These are phyloP conservation scores for Penicillium chermesinum DNA, from an alignment of 495 filamentous ascomycete species.

Conservation along the genomic window DNA sequence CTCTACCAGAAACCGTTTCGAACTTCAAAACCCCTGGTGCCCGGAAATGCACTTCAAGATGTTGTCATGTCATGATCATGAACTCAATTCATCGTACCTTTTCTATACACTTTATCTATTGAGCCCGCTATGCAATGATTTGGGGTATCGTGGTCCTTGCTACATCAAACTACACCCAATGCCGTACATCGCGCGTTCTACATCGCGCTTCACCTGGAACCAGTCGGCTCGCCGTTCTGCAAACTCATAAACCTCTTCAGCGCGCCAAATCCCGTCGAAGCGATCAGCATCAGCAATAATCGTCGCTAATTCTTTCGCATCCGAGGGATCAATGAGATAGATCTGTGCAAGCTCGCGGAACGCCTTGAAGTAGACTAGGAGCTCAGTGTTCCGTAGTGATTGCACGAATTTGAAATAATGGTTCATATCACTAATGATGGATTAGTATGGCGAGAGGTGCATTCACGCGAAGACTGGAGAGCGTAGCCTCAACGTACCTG, in stretches of 20 bases:
- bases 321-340: conserved; percentile 79
- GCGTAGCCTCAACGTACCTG: conserved; percentile 40
- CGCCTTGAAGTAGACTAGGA: conserved; percentile 85
- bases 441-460: conserved; percentile 5
- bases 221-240: conserved; percentile 92
- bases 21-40: background rate
- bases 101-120: too few species aligned
- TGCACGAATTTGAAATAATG: conserved; percentile 81
- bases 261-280: conserved; percentile 86
- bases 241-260: conserved; percentile 97
- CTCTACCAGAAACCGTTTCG: too few species aligned
- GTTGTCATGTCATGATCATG: background rate
- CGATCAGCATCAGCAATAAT: conserved; percentile 90
- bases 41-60: background rate
- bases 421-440: conserved; percentile 74
- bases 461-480: background rate
- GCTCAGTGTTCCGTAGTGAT: conserved; percentile 72
- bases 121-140: conserved; percentile 21
- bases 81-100: background rate
- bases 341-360: conserved; percentile 92
- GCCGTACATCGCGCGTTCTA: conserved; percentile 98
- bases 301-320: conserved; percentile 91
- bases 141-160: conserved; percentile 22
- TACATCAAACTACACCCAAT: conserved; percentile 86
- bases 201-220: conserved; percentile 77